These are phyloP conservation scores for Talaromyces proteolyticus DNA, from an alignment of 495 filamentous ascomycete genomes.

Conservation along the genomic window DNA sequence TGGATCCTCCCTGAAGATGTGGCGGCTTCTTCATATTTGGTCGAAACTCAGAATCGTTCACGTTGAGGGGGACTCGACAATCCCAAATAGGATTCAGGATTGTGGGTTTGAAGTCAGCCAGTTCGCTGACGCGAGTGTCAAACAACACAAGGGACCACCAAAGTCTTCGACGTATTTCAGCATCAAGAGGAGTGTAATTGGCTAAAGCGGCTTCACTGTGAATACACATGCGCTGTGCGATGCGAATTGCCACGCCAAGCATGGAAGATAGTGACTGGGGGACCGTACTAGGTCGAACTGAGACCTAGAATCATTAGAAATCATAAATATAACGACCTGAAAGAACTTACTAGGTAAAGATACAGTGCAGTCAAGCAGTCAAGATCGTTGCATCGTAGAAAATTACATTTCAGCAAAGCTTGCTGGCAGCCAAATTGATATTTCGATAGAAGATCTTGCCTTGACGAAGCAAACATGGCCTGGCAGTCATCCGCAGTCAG, in stretches of 20 bases:
- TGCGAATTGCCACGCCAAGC: constrained; percentile 46
- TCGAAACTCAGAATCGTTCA: constrained; percentile 50
- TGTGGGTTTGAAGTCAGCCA: constrained; percentile 27
- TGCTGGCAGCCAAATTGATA: constrained; percentile 52
- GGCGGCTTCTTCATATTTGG: constrained; percentile 43
- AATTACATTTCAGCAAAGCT: constrained; percentile 40
- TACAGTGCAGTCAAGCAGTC: constrained; percentile 55
- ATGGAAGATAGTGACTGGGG: constrained; percentile 49
- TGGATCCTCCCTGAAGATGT: constrained; percentile 21
- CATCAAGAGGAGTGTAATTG: constrained; percentile 36
- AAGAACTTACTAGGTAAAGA: constrained; percentile 49
- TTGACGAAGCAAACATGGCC: constrained; percentile 32
- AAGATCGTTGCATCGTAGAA: constrained; percentile 39
- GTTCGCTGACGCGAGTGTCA: constrained; percentile 44
- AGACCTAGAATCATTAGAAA: constrained; percentile 37
- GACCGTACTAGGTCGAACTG: constrained; percentile 32
- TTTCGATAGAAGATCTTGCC: constrained; percentile 33
- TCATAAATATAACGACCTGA: background rate
- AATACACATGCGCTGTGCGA: constrained; percentile 49
- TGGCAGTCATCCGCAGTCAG: constrained; percentile 35
- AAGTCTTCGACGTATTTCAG: constrained; percentile 52
- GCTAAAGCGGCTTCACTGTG: constrained; percentile 34
- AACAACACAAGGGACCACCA: constrained; percentile 54
- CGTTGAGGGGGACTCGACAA: constrained; percentile 46
- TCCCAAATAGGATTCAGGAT: constrained; percentile 48